Evolutionary conservation across 768 basidiomycete species (phyloP).

Genomic region (Dentipellis sp.): DNA sequence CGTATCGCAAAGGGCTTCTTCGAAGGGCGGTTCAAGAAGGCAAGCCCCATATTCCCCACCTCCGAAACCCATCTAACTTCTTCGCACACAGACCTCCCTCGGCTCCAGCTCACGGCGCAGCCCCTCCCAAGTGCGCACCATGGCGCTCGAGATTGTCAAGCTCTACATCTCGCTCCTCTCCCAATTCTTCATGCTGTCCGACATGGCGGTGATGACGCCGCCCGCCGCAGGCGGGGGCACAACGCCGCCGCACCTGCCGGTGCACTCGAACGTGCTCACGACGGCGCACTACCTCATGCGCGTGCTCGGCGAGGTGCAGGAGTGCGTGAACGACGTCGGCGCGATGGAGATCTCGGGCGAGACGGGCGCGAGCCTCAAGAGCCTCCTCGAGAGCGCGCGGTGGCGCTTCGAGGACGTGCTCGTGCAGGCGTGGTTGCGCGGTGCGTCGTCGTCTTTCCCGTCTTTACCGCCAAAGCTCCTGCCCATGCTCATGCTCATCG

Average conservation of each 20-base stretch:
- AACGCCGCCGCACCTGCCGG: conserved; percentile 51
- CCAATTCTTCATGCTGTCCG: conserved; percentile 78
- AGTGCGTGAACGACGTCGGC: conserved; percentile 73
- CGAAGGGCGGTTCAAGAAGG: conserved; percentile 90
- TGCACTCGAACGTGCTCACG: conserved; percentile 72
- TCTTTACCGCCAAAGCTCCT: too few relatives aligned
- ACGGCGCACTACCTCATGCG: conserved; percentile 73
- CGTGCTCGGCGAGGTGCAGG: conserved; percentile 78
- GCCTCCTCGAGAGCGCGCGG: conserved; percentile 68
- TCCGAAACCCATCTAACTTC: background rate
- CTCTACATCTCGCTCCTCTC: conserved; percentile 80
- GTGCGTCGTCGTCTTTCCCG: conserved; percentile 31
- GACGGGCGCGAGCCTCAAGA: conserved; percentile 54
- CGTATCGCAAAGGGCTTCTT: conserved; percentile 84
- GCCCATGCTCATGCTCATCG: background rate
- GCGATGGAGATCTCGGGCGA: conserved; percentile 78
- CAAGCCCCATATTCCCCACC: conserved; percentile 20
- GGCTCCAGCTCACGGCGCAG: conserved; percentile 55
- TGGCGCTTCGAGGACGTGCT: conserved; percentile 88
- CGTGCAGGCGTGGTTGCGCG: conserved; percentile 71
- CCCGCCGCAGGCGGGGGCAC: conserved; percentile 27
- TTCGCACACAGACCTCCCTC: conserved; percentile 17
- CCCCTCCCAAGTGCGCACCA: conserved; percentile 72
- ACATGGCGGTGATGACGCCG: conserved; percentile 60
- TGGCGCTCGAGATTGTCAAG: conserved; percentile 83